These are phyloP conservation scores for Penicillium argentinense DNA, from an alignment of 495 filamentous ascomycete species.

Conservation along the genomic window DNA sequence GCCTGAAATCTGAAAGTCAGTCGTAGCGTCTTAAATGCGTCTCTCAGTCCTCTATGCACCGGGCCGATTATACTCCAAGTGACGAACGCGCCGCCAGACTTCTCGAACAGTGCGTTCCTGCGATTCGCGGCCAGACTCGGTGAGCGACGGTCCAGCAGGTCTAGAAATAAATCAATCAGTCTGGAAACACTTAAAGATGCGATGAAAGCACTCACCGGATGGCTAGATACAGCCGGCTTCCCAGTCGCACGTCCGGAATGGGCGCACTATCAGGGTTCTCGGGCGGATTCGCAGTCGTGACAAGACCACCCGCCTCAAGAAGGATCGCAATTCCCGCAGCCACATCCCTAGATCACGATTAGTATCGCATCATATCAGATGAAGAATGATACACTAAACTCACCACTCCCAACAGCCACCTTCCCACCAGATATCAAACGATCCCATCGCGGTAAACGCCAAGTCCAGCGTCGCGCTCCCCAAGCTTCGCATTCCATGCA, in stretches of 20 bases:
- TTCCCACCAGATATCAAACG: slow-evolving; percentile 61
- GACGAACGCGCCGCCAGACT: slow-evolving; percentile 62
- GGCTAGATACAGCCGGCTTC: slow-evolving; percentile 64
- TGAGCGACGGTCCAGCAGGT: slow-evolving; percentile 59
- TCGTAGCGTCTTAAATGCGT: too few species aligned
- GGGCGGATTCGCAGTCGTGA: slow-evolving; percentile 67
- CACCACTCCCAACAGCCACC: slow-evolving; percentile 60
- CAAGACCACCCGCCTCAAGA: slow-evolving; percentile 59
- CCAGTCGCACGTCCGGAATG: slow-evolving; percentile 57
- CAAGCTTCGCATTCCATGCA: slow-evolving; percentile 57
- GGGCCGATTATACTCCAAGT: slow-evolving; percentile 60
- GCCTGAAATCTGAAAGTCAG: too few species aligned
- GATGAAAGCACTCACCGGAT: slow-evolving; percentile 46
- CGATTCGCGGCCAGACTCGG: slow-evolving; percentile 58
- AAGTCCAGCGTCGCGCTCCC: slow-evolving; percentile 60
- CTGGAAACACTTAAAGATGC: background rate
- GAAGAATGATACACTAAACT: too few species aligned
- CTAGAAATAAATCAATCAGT: slow-evolving; percentile 26
- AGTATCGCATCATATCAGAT: too few species aligned
- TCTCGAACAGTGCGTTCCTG: slow-evolving; percentile 68
- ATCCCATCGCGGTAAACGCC: slow-evolving; percentile 57
- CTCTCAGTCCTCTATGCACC: slow-evolving; percentile 47
- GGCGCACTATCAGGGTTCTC: slow-evolving; percentile 49
- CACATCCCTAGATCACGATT: slow-evolving; percentile 56
- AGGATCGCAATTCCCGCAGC: slow-evolving; percentile 57